A percentile compares a stretch with the other conserved stretches of the same genome.
Conservation (phyloP, 2,329 filamentous ascomycete genomes). For the Fusarium secorum region DNA sequence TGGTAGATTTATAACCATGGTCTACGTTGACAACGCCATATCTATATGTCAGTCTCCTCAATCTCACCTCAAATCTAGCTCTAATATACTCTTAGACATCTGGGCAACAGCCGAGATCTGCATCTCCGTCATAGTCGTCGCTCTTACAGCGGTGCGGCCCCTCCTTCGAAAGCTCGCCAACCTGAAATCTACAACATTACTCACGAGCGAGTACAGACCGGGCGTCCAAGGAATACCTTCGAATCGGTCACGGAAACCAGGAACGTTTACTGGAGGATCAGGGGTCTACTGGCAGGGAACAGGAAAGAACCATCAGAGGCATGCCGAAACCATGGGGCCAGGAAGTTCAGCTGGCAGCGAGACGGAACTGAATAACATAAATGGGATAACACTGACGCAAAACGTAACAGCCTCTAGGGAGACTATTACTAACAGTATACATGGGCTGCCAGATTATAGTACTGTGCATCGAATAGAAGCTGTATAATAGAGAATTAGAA, state of each 20-base stretch:
- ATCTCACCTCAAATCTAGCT: rapidly evolving
- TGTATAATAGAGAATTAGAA: neutral
- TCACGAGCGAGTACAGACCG: neutral
- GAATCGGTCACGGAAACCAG: rapidly evolving
- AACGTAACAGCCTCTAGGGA: neutral
- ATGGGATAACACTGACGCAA: neutral
- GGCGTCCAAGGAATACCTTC: neutral
- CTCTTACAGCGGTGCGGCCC: neutral
- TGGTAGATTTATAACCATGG: slow-evolving; percentile 2
- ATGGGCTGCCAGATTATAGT: no score
- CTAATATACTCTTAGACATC: neutral
- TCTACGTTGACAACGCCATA: neutral
- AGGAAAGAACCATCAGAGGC: neutral
- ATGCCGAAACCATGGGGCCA: rapidly evolving
- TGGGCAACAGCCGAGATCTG: slow-evolving; percentile 15
- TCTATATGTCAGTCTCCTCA: neutral
- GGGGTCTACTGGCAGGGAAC: neutral
- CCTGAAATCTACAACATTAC: neutral
- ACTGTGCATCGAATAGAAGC: neutral
- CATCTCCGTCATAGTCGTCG: slow-evolving; percentile 4
- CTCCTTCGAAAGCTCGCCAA: neutral
- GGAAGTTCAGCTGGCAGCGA: neutral
- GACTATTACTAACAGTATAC: neutral
- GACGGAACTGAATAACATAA: neutral
- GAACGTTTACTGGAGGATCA: rapidly evolving